Base-by-base conservation (phyloP, 352 stramenopile species). In the Achlya hypogyna region DNA sequence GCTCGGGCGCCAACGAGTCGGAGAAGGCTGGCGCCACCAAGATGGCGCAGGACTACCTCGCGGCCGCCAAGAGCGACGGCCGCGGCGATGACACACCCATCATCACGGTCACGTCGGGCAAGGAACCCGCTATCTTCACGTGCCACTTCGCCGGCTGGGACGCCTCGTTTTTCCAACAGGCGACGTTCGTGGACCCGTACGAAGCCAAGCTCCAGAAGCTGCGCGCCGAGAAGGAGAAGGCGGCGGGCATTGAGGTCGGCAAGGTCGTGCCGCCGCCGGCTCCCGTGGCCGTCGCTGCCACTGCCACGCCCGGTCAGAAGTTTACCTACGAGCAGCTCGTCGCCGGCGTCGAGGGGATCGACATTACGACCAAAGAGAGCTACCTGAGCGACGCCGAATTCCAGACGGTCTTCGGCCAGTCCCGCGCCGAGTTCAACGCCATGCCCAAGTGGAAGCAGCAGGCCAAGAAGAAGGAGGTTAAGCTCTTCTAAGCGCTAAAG, bases 131-230 rank as follows among this genome's bases (percentile, higher is more conserved):
- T 2, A 82, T 97, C 75, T 97, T 97, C 75, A 96, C 85, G 45
- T 86, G 79, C 74, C 88, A 97, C 77, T 97, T 97, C 71, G 59
- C 91, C 52, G 89, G 85, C 2, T 97, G 90, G 90, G 88, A 97
- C 74, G 69, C 72, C 34, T 63, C 76, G 8, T 85, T 90, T 43
- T 88, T 93, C 63, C 75, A 78, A n/a, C 88, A 95, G 73, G 87
- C 78, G 53, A 76, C 87, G 56, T 97, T 96, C 53, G 64, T 94
- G 47, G 90, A 97, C 73, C 90, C 90, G 52, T 97, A 96, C 74
- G 78, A 93, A 74, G 77, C 82, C 23, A 87, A 86, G 28, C 74
- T 96, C 14, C 75, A 79, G 58, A 87, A 86, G 69, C 63, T 93
- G 27, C 86, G 87, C 74, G 84, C 79, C 35, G 78, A 89, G 60